Percentiles rank a stretch among this genome's conserved stretches.
Evolutionary conservation across 2,329 filamentous ascomycete genomes (phyloP).

Genomic region (Pezicula carpinea): DNA sequence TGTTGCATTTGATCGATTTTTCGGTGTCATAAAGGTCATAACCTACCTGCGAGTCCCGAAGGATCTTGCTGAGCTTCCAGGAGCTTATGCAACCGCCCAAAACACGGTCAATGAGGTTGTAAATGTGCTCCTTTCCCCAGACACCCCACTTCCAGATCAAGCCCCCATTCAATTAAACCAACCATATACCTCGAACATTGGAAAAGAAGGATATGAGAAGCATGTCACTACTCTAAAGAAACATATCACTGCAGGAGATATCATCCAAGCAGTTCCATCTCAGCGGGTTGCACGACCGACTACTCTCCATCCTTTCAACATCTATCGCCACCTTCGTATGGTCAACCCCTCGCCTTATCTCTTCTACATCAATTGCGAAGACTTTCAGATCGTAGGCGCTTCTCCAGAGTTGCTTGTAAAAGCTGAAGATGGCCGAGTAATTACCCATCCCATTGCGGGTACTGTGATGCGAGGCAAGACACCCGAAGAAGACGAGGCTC

Average conservation of each 20-base stretch:
- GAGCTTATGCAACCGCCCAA: constrained; percentile 66
- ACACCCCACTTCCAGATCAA: constrained; percentile 75
- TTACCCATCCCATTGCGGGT: constrained; percentile 95
- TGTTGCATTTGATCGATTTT: constrained; percentile 92
- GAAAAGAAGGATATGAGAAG: constrained; percentile 79
- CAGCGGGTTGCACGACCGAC: constrained; percentile 90
- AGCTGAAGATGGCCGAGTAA: constrained; percentile 77
- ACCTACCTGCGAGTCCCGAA: constrained; percentile 76
- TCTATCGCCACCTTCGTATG: constrained; percentile 93
- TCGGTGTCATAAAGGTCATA: constrained; percentile 86
- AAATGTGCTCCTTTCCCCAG: constrained; percentile 65
- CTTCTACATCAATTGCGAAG: constrained; percentile 88
- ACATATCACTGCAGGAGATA: constrained; percentile 88
- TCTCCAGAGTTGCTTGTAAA: constrained; percentile 94
- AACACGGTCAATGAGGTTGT: constrained; percentile 63
- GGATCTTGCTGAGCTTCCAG: constrained; percentile 51
- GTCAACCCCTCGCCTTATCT: constrained; percentile 97
- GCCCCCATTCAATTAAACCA: constrained; percentile 66
- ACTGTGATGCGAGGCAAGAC: constrained; percentile 85
- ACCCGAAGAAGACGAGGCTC: constrained; percentile 71
- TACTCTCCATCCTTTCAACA: constrained; percentile 91
- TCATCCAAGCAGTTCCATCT: constrained; percentile 95
- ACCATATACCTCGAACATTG: constrained; percentile 89
- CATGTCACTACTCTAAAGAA: constrained; percentile 83
- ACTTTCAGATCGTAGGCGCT: constrained; percentile 93